phyloP scores from a whole-genome alignment of 2,329 filamentous ascomycete genomes.

The Fusarium newnesense region DNA sequence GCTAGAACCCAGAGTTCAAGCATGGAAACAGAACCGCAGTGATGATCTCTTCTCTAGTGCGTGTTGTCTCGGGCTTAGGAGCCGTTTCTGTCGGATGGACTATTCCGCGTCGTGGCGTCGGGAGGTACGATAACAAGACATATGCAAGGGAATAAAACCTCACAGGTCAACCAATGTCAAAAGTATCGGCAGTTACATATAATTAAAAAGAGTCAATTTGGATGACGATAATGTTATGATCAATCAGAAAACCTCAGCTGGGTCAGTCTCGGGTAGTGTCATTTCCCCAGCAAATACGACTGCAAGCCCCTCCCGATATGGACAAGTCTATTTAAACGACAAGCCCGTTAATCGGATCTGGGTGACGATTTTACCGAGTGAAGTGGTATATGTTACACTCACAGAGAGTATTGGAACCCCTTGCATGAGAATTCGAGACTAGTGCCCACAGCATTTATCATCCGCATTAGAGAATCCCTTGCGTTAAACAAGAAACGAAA shows the following conservation, averaged over 20 bases:
- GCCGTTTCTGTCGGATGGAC: not conserved
- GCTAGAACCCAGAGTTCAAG: not conserved
- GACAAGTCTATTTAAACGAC: slow-evolving; percentile 9
- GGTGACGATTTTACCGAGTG: not conserved
- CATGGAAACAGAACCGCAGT: not conserved
- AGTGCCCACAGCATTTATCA: not conserved
- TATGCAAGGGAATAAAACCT: slow-evolving; percentile 25
- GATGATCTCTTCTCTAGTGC: not conserved
- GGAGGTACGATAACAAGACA: slow-evolving; percentile 11
- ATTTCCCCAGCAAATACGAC: slow-evolving; percentile 2
- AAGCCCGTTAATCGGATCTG: slow-evolving; percentile 5
- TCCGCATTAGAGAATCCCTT: slow-evolving; percentile 21
- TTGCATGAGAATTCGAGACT: slow-evolving; percentile 23
- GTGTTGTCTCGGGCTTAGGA: slow-evolving; percentile 28
- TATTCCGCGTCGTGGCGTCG: not conserved
- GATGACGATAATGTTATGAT: not conserved
- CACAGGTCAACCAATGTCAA: not conserved
- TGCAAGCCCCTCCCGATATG: slow-evolving; percentile 24
- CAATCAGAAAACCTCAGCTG: slow-evolving; percentile 4
- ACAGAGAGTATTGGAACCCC: slow-evolving; percentile 23
- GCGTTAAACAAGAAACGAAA: slow-evolving; percentile 8
- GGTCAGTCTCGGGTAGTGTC: slow-evolving; percentile 1
- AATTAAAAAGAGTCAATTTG: not conserved
- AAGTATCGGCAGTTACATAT: not conserved
- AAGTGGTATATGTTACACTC: slow-evolving; percentile 17